Base-by-base conservation (phyloP, 2,329 filamentous ascomycete genomes). In the Fusarium sacchari region DNA sequence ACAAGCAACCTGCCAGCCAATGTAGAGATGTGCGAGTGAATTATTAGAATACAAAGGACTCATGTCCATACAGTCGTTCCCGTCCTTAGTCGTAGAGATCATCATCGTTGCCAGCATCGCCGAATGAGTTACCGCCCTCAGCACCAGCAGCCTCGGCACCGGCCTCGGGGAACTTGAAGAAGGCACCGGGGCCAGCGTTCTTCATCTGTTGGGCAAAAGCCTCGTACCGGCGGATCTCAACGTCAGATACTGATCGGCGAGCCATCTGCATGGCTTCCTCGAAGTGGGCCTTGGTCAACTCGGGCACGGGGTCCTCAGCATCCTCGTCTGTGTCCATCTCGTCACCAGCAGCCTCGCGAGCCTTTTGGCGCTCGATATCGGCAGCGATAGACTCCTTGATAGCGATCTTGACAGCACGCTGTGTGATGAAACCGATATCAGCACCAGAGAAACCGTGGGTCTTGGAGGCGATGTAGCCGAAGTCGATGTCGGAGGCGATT, bases 371-470 rank as follows among this genome's bases (percentile, higher is more conserved):
- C 85, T 97, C 94, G 78, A 99, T 98, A 71, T 98, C 96, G 52
- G 89, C 82, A 24, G 91, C 87, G 79, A 99, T 99, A 36, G 96
- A 92, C 87, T 99, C 92, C 90, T 99, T 99, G 88, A 99, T 99
- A 78, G 96, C 96, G 80, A 98, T 92, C 91, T 99, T 99, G 88
- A 97, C 96, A 60, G 96, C 96, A 83, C 96, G 95, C 88, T 99
- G 96, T 30, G 96, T 98, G 82, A 99, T 95, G 88, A 98, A 99
- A 73, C 96, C 96, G 83, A 99, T 90, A 93, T 99, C 96, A 81
- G 96, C 96, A 95, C 96, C 96, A 64, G 96, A 98, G 91, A 98
- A 99, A 73, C 96, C 96, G 86, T 99, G 95, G 11, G 96, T 99
- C 89, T 97, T 97, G 85, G 92, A 93, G 61, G 96, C 96, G 81